Evolutionary conservation across 192 early-diverging fungal genomes (phyloP).

Genomic region (Backusella sp.): DNA sequence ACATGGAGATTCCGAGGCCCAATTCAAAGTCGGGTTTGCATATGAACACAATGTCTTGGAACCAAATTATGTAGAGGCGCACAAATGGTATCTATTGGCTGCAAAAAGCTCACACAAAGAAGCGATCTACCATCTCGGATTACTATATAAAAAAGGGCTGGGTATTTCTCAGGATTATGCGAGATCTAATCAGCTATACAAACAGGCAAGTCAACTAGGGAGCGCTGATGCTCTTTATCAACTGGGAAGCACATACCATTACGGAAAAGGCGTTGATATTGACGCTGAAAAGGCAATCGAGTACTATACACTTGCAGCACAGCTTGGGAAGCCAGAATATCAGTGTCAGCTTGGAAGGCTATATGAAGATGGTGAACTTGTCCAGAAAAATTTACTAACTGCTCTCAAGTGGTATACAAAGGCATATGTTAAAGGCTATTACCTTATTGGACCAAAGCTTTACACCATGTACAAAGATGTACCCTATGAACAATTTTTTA

Average conservation of each 20-base stretch:
- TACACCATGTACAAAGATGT: not conserved
- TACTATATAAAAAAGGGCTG: not conserved
- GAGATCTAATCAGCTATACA: not conserved
- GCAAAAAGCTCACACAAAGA: not conserved
- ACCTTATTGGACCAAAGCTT: not conserved
- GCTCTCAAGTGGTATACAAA: not conserved
- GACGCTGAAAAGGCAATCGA: not conserved
- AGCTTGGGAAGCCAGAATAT: not conserved
- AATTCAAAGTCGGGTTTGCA: not conserved
- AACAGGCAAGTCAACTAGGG: not conserved
- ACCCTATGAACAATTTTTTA: not conserved
- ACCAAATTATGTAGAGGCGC: not conserved
- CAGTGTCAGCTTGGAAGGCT: not conserved
- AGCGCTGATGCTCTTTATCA: not conserved
- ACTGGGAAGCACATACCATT: not conserved
- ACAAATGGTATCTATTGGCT: not conserved
- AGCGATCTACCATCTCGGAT: not conserved
- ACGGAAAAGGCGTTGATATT: not conserved
- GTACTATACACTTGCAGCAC: not conserved
- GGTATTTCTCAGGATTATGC: not conserved
- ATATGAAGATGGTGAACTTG: not conserved
- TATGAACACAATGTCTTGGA: not conserved
- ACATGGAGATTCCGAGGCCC: not conserved
- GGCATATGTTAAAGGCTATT: not conserved
- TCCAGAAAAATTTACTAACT: not conserved